Conservation (phyloP, 495 filamentous ascomycete species). For the Glonium stellatum region DNA sequence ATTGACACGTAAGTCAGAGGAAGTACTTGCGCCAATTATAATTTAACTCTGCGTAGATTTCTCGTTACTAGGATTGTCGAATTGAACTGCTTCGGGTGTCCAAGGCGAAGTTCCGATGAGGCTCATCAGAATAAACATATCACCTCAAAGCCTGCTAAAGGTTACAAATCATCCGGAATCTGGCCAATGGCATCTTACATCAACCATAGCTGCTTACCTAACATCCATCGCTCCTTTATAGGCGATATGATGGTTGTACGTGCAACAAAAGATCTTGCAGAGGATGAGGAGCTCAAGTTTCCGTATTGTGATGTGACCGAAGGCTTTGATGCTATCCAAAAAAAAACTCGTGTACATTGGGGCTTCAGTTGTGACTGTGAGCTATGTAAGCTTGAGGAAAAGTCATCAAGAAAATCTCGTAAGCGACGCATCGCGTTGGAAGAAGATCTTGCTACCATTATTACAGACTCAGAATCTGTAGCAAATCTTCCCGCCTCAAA, state of each 20-base stretch:
- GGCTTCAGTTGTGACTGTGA: background rate
- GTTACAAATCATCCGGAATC: too few relatives aligned
- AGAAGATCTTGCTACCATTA: too few relatives aligned
- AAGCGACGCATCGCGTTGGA: too few relatives aligned
- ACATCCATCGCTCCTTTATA: conserved; percentile 45
- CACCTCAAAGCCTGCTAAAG: too few relatives aligned
- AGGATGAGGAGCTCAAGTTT: conserved; percentile 8
- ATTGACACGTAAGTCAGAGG: conserved; percentile 48
- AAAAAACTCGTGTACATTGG: background rate
- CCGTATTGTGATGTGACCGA: background rate
- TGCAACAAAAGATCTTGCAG: conserved; percentile 27
- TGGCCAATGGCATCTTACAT: conserved; percentile 50
- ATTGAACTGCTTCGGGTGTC: conserved; percentile 47
- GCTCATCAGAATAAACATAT: too few relatives aligned
- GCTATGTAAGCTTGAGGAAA: too few relatives aligned
- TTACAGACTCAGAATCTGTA: too few relatives aligned
- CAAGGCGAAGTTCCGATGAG: too few relatives aligned
- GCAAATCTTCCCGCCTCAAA: too few relatives aligned
- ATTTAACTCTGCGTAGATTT: too few relatives aligned
- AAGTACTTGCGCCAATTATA: too few relatives aligned
- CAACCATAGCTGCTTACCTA: conserved; percentile 49
- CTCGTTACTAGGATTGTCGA: conserved; percentile 41
- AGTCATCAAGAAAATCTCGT: too few relatives aligned
- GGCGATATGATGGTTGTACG: conserved; percentile 55
- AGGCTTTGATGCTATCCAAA: background rate